Evolutionary conservation across 345 rosid genomes (phyloP), one percentile per base, ranked within the genome.

Genomic region (Streptanthus diversifolius): DNA sequence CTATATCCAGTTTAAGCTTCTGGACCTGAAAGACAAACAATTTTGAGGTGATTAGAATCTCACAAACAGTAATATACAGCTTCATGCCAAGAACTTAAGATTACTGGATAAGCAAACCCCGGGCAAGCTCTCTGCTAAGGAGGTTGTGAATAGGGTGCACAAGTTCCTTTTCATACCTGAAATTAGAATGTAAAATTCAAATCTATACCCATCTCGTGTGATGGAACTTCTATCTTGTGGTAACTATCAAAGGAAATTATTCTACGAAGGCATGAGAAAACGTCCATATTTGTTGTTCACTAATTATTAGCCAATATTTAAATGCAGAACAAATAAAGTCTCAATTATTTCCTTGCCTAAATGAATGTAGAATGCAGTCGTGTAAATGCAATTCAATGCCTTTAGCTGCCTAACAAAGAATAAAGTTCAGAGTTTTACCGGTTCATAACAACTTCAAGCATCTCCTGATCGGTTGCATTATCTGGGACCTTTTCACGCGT

Each of bases 101-200:
- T 52, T 83, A 91, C 98, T 93, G 98, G 78, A 93, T 93, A 71
- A 91, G 95, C 81, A 93, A 79, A 74, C 89, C 93, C 72, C 91
- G 97, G 63, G 96, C 97, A 83, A 93, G 98, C 87, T 91, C 98
- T 71, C 98, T 97, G 8, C 70, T 75, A 51, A 93, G 68, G 74
- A 93, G 96, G 85, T 93, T 93, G 69, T 88, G 88, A 66, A 93
- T 84, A 51, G 98, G 98, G 82, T 87, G 91, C 70, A 60, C 78
- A 44, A 93, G 84, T 80, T 93, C 98, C 70, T 85, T 83, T 71
- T 93, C 98, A 54, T 93, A 93, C 81, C 98, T 93, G 74, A 49
- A 80, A 72, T 79, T 33, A 44, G 8, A 70, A 54, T 69, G 52
- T 15, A 69, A 64, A 59, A 13, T 13, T 63, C 39, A 49, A 35